phyloP scores from a whole-genome alignment of 306 rosid genomes.

The Vigna reflexopilosa region DNA sequence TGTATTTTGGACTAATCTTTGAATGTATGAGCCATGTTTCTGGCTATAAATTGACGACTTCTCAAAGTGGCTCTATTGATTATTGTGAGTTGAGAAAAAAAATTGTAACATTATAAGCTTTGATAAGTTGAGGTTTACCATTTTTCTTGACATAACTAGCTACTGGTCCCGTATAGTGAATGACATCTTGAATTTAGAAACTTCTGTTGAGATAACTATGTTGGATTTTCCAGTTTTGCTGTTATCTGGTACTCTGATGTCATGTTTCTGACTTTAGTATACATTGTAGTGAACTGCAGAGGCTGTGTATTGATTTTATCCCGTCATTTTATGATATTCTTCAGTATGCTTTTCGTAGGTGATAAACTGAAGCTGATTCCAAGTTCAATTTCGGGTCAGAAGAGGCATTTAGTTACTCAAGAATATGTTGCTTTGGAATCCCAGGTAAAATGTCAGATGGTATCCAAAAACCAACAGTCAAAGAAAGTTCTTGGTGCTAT shows the following conservation, averaged over 20 bases:
- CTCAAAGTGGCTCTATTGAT: neutral
- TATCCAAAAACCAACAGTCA: slow-evolving; percentile 6
- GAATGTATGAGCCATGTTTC: neutral
- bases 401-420: slow-evolving; percentile 25
- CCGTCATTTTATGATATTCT: slow-evolving; percentile 6
- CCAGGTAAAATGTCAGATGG: slow-evolving; percentile 37
- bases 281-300: neutral
- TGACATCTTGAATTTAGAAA: slow-evolving; percentile 18
- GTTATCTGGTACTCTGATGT: neutral
- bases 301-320: slow-evolving; percentile 17
- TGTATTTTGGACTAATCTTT: too few species aligned
- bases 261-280: neutral
- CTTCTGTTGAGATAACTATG: neutral
- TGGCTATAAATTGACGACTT: neutral
- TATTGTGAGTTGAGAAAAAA: neutral
- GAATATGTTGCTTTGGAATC: slow-evolving; percentile 36
- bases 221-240: neutral
- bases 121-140: neutral
- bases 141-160: slow-evolving; percentile 12
- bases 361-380: slow-evolving; percentile 31
- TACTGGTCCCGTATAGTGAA: neutral
- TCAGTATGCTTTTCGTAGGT: slow-evolving; percentile 38
- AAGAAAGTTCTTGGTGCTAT: slow-evolving; percentile 25
- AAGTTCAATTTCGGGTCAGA: slow-evolving; percentile 38
- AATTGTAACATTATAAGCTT: neutral